Percentiles rank a stretch among this genome's conserved stretches.
These are phyloP conservation scores for Cadophora gregata DNA, from an alignment of 2,329 filamentous ascomycete genomes.

Conservation along the genomic window DNA sequence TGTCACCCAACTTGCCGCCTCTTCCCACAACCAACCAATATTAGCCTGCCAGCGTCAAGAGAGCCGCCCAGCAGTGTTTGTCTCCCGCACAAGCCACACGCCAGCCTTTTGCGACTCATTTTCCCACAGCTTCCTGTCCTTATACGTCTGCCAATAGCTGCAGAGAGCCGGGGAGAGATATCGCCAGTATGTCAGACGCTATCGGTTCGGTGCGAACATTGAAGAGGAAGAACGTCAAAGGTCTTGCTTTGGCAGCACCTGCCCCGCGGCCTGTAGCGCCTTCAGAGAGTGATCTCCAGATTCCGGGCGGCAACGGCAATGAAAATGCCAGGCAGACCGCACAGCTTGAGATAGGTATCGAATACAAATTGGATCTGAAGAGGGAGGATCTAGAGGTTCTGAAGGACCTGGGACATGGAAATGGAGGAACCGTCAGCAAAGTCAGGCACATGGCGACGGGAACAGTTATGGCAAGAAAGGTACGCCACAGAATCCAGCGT, in stretches of 20 bases:
- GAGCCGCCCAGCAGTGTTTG: neutral
- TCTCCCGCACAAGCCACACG: neutral
- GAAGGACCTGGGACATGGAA: slow-evolving; percentile 93
- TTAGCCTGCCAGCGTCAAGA: neutral
- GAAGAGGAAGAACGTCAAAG: slow-evolving; percentile 99
- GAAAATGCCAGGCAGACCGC: slow-evolving; percentile 64
- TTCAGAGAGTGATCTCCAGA: slow-evolving; percentile 72
- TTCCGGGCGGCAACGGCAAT: slow-evolving; percentile 64
- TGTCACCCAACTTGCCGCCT: slow-evolving; percentile 8
- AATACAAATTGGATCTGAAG: slow-evolving; percentile 91
- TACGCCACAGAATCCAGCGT: slow-evolving; percentile 48
- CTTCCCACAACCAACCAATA: slow-evolving; percentile 11
- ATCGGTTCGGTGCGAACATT: slow-evolving; percentile 78
- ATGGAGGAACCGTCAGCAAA: slow-evolving; percentile 98
- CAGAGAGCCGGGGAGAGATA: slow-evolving; percentile 8
- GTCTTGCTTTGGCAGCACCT: slow-evolving; percentile 83
- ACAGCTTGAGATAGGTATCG: slow-evolving; percentile 91
- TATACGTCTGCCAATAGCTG: neutral
- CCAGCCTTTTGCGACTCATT: neutral
- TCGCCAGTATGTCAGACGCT: slow-evolving; percentile 54
- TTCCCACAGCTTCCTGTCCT: neutral
- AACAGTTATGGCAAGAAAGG: slow-evolving; percentile 98
- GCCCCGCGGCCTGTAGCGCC: slow-evolving; percentile 74
- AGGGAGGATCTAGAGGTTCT: slow-evolving; percentile 92
- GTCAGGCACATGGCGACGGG: slow-evolving; percentile 94